These are phyloP conservation scores for Colletotrichum aenigma DNA, from an alignment of 2,329 filamentous ascomycete species.

Conservation along the genomic window DNA sequence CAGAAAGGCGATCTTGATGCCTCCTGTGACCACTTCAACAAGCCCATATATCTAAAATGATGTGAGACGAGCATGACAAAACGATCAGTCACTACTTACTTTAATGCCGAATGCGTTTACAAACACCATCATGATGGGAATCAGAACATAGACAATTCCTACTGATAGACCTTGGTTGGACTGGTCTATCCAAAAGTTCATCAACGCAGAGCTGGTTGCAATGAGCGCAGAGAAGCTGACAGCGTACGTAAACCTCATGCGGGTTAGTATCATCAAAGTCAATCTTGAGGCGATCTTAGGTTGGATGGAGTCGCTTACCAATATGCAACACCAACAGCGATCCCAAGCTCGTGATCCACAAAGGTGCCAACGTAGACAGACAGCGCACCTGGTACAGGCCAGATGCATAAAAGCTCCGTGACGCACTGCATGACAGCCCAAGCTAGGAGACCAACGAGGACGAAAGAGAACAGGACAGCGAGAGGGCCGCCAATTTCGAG, in stretches of 20 bases:
- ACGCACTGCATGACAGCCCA: constrained; percentile 36
- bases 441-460: constrained; percentile 29
- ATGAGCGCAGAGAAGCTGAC: constrained; percentile 30
- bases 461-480: constrained; percentile 29
- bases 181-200: constrained; percentile 26
- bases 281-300: background rate
- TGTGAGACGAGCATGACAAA: background rate
- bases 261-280: background rate
- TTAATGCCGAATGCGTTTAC: background rate
- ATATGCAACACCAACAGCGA: constrained; percentile 33
- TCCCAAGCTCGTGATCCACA: constrained; percentile 34
- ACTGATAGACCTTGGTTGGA: constrained; percentile 18
- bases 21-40: constrained; percentile 28
- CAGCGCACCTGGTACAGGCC: constrained; percentile 34
- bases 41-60: constrained; percentile 29
- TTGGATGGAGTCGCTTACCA: constrained; percentile 28
- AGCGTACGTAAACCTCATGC: constrained; percentile 23
- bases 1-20: constrained; percentile 28
- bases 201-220: constrained; percentile 25
- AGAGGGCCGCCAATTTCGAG: constrained; percentile 30
- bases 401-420: constrained; percentile 33
- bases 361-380: constrained; percentile 35
- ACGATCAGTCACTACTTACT: background rate
- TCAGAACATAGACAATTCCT: constrained; percentile 25
- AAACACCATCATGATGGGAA: constrained; percentile 14